Evolutionary conservation across 1,284 basidiomycete species (phyloP), one percentile per base, ranked within the genome.

Genomic region (Pseudozyma pruni): DNA sequence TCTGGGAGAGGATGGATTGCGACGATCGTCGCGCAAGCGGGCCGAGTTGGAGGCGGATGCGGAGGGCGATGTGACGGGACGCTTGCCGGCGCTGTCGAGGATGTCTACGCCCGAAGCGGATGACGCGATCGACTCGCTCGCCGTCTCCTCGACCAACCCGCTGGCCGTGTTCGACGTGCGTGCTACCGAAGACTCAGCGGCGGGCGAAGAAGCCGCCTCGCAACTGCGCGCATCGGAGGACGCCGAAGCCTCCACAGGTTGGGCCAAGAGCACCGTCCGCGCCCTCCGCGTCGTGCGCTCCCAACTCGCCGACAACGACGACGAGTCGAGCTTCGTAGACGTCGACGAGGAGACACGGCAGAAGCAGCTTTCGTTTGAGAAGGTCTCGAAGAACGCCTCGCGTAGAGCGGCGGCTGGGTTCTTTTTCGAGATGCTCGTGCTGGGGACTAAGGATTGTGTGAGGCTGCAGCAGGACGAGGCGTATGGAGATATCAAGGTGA

Each of bases 401-500:
- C 89, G 92, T 49, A 89, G 93, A 41, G 95, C 94, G 4, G 93
- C 94, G 0, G 89, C 94, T 0, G 89, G 92, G 2, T 98, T 98
- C 87, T 98, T 98, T 87, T 98, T 98, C 80, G 95, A 98, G 84
- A 84, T 98, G 49, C 89, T 98, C 27, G 92, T 97, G 4, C 88
- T 98, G 2, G 90, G 92, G 9, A 97, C 94, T 0, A 89, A 92
- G 39, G 94, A 97, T 81, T 92, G 91, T 78, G 85, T 98, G 73
- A 89, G 89, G 73, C 84, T 98, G 43, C 84, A 88, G 16, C 95
- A 98, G 83, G 70, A 81, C 4, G 76, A 80, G 29, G 77, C 84
- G 19, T 97, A 93, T 78, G 91, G 90, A 67, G 92, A 94, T 81
- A 95, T 98, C 67, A 87, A 91, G 76, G 86, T 98, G 37, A 84